Percentiles rank a stretch among this genome's conserved stretches.
Conservation (phyloP, 306 rosid genomes). For the Corylus americana region DNA sequence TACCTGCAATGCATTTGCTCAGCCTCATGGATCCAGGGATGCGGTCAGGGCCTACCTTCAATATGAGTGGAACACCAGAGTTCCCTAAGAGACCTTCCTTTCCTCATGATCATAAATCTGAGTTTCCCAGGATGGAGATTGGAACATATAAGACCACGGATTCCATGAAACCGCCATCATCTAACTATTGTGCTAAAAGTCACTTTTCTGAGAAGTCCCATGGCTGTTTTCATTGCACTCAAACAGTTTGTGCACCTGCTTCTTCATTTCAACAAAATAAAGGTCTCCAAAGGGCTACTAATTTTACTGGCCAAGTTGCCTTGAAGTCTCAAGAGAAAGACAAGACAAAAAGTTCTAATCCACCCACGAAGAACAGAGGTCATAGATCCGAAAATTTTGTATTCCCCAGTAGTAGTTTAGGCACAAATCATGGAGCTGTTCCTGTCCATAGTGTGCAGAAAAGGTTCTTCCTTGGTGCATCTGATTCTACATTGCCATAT, state of each 20-base stretch:
- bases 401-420: conserved; percentile 30
- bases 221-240: conserved; percentile 51
- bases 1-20: conserved; percentile 98
- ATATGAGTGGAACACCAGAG: conserved; percentile 47
- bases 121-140: conserved; percentile 40
- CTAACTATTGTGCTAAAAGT: conserved; percentile 45
- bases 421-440: conserved; percentile 25
- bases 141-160: conserved; percentile 53
- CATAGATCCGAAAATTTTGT: conserved; percentile 25
- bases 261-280: conserved; percentile 50
- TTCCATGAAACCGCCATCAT: conserved; percentile 40
- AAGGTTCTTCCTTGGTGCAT: conserved; percentile 18
- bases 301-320: conserved; percentile 44
- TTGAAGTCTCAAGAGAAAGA: conserved; percentile 56
- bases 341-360: conserved; percentile 45
- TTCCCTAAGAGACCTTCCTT: conserved; percentile 55
- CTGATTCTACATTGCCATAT: conserved; percentile 33
- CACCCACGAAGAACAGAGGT: conserved; percentile 43
- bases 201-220: conserved; percentile 54
- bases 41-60: conserved; percentile 65
- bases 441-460: conserved; percentile 33
- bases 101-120: conserved; percentile 53
- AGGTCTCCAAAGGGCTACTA: conserved; percentile 37
- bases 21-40: conserved; percentile 95
- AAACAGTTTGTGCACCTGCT: conserved; percentile 50